Evolutionary conservation across 1,139 yeast genomes (phyloP).

Genomic region (Diutina mesorugosa): DNA sequence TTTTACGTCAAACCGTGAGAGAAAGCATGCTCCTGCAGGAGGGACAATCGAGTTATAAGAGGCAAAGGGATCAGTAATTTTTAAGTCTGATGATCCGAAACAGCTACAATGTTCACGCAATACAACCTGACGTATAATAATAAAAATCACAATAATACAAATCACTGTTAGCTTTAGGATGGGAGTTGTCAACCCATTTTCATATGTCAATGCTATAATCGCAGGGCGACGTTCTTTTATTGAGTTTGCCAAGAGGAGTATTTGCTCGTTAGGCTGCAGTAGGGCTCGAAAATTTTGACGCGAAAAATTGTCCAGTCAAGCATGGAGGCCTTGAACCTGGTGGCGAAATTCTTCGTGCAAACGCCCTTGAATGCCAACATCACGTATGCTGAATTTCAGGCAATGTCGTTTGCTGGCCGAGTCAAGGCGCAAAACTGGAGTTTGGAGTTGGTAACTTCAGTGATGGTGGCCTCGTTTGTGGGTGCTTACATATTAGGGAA

Average conservation of each 20-base stretch:
- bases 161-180: too few relatives aligned
- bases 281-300: not conserved
- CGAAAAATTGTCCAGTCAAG: not conserved
- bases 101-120: too few relatives aligned
- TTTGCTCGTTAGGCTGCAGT: not conserved
- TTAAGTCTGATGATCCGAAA: too few relatives aligned
- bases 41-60: not conserved
- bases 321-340: not conserved
- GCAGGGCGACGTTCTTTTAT: not conserved
- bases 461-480: constrained; percentile 28
- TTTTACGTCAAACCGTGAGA: constrained; percentile 53
- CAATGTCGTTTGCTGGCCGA: constrained; percentile 39
- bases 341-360: not conserved
- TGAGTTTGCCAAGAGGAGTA: not conserved
- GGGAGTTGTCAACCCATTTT: too few relatives aligned
- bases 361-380: constrained; percentile 10
- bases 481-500: constrained; percentile 43
- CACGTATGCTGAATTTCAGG: constrained; percentile 38
- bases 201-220: too few relatives aligned
- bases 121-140: too few relatives aligned
- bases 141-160: too few relatives aligned
- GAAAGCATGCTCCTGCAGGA: constrained; percentile 19
- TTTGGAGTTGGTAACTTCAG: constrained; percentile 43
- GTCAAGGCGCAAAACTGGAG: constrained; percentile 55
- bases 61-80: not conserved